Base-by-base conservation (phyloP, 2,329 filamentous ascomycete genomes). In the Graphilbum ipis-grandicollis region DNA sequence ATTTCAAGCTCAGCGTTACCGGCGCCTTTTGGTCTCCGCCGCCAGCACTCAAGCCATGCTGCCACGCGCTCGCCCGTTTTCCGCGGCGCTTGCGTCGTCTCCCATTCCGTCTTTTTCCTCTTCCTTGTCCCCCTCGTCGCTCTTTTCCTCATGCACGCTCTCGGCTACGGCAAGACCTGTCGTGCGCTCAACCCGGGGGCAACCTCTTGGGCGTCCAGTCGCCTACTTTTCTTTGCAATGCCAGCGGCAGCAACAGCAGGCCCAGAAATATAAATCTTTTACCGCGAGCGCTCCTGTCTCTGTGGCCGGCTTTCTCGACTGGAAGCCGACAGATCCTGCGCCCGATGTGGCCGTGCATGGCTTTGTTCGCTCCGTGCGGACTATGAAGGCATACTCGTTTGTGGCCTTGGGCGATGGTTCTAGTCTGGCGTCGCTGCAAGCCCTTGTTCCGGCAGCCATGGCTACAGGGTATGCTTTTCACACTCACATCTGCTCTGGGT, bases 321-420 rank as follows among this genome's bases (percentile, higher is more conserved):
- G 61, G 56, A 58, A 57, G 30, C 65, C 68, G 2, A 46, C 53
- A 15, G 52, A 58, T 25, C 50, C 58, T 33, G 56, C 61, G 30
- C 46, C 55, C n/a, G 54, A 65, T 47, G 63, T 79, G 34, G 65
- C 66, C 39, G 62, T 93, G 47, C 69, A 79, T 52, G 88, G 86
- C 42, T 88, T 79, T 60, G 68, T 94, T 38, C 73, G 82, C 44
- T 88, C 83, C 4, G 76, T 93, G 41, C 71, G 88, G 43, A 81
- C 83, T 54, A 85, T 92, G 63, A 93, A 94, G 54, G 69, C 69
- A 18, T 66, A 79, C 41, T 76, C 79, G 5, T 96, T 98, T 58
- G 78, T 86, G 36, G 72, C 84, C 41, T 65, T 96, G 36, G 78
- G 79, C 10, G 90, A 98, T 62, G 90, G 90, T 32, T 92, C 85